Conservation (phyloP, 352 stramenopile genomes). For the Pythium insidiosum region DNA sequence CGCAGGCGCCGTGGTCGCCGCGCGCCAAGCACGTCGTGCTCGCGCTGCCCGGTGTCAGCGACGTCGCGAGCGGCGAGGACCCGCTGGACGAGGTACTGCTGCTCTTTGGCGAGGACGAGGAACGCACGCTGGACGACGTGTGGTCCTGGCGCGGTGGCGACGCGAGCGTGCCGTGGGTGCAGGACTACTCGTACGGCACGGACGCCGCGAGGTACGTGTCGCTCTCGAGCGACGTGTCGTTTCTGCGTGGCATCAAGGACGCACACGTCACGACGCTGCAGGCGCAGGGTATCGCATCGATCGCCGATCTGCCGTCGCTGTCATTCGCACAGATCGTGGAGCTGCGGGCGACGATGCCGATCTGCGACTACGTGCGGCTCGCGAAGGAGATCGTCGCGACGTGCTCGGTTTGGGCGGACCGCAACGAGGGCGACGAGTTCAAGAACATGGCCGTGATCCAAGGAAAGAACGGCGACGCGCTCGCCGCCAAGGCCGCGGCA, state of each 20-base stretch:
- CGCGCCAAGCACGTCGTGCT: conserved; percentile 48
- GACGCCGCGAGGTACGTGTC: conserved; percentile 31
- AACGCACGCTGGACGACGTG: conserved; percentile 47
- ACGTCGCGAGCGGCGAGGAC: conserved; percentile 33
- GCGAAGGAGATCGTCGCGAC: conserved; percentile 46
- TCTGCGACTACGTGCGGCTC: conserved; percentile 66
- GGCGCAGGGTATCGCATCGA: conserved; percentile 53
- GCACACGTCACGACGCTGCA: conserved; percentile 44
- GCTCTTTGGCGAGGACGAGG: conserved; percentile 55
- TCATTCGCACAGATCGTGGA: conserved; percentile 37
- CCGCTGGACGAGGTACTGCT: conserved; percentile 42
- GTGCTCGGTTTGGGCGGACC: conserved; percentile 35
- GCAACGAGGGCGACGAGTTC: conserved; percentile 41
- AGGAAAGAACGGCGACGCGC: conserved; percentile 11
- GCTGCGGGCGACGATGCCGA: conserved; percentile 42
- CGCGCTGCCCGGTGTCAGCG: conserved; percentile 25
- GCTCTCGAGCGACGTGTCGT: conserved; percentile 33
- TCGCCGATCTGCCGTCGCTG: conserved; percentile 69
- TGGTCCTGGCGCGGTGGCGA: conserved; percentile 60
- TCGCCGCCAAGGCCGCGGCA: conserved; percentile 1
- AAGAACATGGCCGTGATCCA: conserved; percentile 31
- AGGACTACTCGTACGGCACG: conserved; percentile 33
- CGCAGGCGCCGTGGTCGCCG: conserved; percentile 31
- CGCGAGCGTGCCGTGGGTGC: conserved; percentile 22
- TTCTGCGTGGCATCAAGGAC: conserved; percentile 40